phyloP scores from a whole-genome alignment of 176 grass and related monocot species.

The Carex kokanica region DNA sequence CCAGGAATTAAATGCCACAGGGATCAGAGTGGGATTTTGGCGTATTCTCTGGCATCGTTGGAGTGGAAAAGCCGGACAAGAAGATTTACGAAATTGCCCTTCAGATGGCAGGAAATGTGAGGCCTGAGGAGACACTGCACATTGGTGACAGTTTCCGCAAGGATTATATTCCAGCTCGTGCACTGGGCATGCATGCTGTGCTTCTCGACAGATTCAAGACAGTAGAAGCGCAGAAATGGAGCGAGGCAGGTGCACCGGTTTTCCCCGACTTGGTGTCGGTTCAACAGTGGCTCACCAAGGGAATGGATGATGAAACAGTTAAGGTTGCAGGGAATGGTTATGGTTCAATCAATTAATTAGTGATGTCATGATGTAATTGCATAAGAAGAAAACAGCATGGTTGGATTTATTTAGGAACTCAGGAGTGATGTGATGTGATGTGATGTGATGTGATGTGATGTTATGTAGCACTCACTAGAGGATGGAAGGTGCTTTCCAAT shows the following conservation, averaged over 20 bases:
- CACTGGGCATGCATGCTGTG: conserved; percentile 61
- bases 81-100: conserved; percentile 77
- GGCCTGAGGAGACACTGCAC: conserved; percentile 58
- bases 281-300: conserved; percentile 58
- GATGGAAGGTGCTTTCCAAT: no score
- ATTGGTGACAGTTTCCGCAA: conserved; percentile 92
- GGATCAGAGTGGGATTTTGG: conserved; percentile 55
- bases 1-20: background rate
- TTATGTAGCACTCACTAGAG: no score
- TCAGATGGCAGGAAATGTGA: conserved; percentile 67
- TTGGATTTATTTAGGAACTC: conserved; percentile 1
- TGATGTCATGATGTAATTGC: background rate
- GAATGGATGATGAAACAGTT: background rate
- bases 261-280: conserved; percentile 59
- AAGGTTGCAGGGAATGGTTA: background rate
- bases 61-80: conserved; percentile 83
- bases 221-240: conserved; percentile 61
- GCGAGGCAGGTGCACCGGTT: conserved; percentile 51
- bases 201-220: conserved; percentile 90
- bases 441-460: no score
- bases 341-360: no score
- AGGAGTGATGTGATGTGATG: no score
- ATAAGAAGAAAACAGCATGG: background rate
- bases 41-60: conserved; percentile 52
- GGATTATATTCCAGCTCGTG: conserved; percentile 61